Evolutionary conservation across 1,284 basidiomycete species (phyloP), one percentile per base, ranked within the genome.

Genomic region (Austropuccinia psidii): DNA sequence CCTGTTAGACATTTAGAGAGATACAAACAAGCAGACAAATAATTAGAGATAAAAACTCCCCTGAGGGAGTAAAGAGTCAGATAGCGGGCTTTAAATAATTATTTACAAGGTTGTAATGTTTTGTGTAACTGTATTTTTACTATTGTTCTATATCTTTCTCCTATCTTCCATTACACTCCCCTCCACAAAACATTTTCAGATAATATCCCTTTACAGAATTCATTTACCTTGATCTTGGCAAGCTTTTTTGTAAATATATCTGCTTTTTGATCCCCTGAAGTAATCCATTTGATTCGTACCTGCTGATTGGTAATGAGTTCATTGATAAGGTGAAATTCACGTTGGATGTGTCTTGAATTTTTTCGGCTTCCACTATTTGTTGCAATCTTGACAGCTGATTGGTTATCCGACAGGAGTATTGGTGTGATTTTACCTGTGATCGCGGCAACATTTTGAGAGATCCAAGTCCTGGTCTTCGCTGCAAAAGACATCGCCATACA

Each of bases 201-300:
- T n/a, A n/a, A n/a, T n/a, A n/a, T n/a, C n/a, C n/a, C n/a, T n/a
- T n/a, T n/a, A n/a, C n/a, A n/a, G n/a, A n/a, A n/a, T n/a, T n/a
- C n/a, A n/a, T n/a, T n/a, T n/a, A 60, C 35, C 33, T 37, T 37
- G 6, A 21, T n/a, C 58, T 43, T 39, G 21, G 52, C 54, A 4
- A 69, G 27, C 6, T 35, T 54, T 41, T 69, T 69, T 19, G 66
- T 69, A 39, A 69, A 69, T 24, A 69, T 69, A 52, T 68, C 37
- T 21, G 65, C 65, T 8, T 50, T 17, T 52, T 67, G 65, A 39
- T 67, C 9, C 5, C 5, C 6, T 2, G 47, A 35, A 2, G 9
- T 15, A 11, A 65, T 50, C 62, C 62, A 65, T 31, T 65, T 31
- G 5, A 66, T n/a, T 2, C 29, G 21, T 4, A 58, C 35, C 13